These are phyloP conservation scores for Neurospora sp. DNA, from an alignment of 495 filamentous ascomycete species.

Conservation along the genomic window DNA sequence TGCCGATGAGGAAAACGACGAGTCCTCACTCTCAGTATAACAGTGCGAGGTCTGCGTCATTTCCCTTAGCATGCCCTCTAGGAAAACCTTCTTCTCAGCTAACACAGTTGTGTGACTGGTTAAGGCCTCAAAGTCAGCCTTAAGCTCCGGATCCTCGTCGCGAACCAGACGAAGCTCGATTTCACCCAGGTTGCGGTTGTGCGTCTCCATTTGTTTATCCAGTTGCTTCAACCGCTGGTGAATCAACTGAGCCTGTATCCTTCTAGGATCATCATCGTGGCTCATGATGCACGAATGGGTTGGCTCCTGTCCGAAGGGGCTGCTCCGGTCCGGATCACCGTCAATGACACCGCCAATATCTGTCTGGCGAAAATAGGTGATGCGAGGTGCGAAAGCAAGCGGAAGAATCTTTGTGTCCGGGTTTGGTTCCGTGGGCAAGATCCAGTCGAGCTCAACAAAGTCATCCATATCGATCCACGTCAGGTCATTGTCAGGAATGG, in stretches of 20 bases:
- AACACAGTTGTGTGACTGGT: conserved; percentile 61
- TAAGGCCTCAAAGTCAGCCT: conserved; percentile 55
- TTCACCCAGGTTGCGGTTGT: conserved; percentile 54
- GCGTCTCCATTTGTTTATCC: conserved; percentile 62
- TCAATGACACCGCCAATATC: conserved; percentile 66
- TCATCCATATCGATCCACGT: conserved; percentile 99
- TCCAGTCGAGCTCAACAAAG: conserved; percentile 96
- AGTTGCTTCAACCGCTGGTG: conserved; percentile 69
- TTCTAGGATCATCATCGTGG: conserved; percentile 80
- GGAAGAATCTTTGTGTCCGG: conserved; percentile 90
- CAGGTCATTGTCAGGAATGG: conserved; percentile 86
- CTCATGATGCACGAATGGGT: conserved; percentile 96
- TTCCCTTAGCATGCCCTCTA: conserved; percentile 61
- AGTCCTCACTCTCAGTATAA: conserved; percentile 8
- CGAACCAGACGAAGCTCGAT: conserved; percentile 51
- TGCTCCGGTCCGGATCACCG: conserved; percentile 59
- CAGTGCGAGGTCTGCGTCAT: conserved; percentile 31
- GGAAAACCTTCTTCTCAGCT: conserved; percentile 62
- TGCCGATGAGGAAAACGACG: not conserved
- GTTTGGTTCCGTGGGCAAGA: conserved; percentile 79
- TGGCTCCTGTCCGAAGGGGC: conserved; percentile 81
- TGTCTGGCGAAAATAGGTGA: conserved; percentile 97
- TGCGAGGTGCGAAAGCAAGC: conserved; percentile 80
- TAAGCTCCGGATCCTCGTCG: conserved; percentile 44
- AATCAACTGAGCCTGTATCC: conserved; percentile 80